Evolutionary conservation across 495 filamentous ascomycete genomes (phyloP), one percentile per base, ranked within the genome.

Genomic region (Parachaetomium inaequale): DNA sequence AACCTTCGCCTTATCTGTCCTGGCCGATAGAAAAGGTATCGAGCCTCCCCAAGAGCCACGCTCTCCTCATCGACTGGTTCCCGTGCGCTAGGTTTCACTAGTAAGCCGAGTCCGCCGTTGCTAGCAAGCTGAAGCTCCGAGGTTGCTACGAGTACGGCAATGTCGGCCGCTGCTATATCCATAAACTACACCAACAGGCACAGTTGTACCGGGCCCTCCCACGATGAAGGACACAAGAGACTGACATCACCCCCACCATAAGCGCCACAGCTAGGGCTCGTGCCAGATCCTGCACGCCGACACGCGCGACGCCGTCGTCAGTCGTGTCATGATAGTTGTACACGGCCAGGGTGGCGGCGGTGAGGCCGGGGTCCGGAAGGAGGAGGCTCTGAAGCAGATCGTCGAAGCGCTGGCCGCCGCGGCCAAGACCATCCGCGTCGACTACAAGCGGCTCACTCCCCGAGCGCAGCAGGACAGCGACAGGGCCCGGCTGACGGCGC

Each of bases 61-160:
- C n/a, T n/a, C 4, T 55, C 1, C 53, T 55, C 53, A 0, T 55
- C 2, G 23, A 55, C 36, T 59, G 10, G 19, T 59, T 59, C 32
- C 57, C 57, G 2, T 21, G 32, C 14, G 57, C 46, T 15, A 46
- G 57, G 32, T 59, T 59, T 19, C 45, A 32, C 31, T 59, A 12
- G 34, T 36, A 11, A 12, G 34, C 31, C 31, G 4, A 32, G n/a
- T n/a, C n/a, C n/a, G n/a, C n/a, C n/a, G n/a, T n/a, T n/a, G n/a
- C n/a, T n/a, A n/a, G n/a, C n/a, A n/a, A n/a, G n/a, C n/a, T n/a
- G n/a, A n/a, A n/a, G n/a, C n/a, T n/a, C n/a, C n/a, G n/a, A n/a
- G n/a, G n/a, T n/a, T n/a, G n/a, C n/a, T n/a, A n/a, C n/a, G n/a
- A n/a, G n/a, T n/a, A n/a, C n/a, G n/a, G n/a, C n/a, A n/a, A n/a